Conservation (phyloP, 148 eudicot species). For the Dianthus caryophyllus region DNA sequence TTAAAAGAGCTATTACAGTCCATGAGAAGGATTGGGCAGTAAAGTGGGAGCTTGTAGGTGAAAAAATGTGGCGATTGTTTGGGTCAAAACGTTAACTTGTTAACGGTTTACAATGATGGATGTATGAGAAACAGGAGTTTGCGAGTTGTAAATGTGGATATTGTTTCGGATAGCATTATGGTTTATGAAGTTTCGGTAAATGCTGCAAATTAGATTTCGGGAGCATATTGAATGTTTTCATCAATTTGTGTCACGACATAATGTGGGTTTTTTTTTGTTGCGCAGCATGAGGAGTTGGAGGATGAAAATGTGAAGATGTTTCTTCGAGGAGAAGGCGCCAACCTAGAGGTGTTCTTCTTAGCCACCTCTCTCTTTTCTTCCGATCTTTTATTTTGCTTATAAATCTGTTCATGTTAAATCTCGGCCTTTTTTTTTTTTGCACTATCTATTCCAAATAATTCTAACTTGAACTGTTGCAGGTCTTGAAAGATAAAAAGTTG, state of each 20-base stretch:
- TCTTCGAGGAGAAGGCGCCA: constrained; percentile 72
- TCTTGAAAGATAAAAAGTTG: constrained; percentile 70
- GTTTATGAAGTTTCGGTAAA: not conserved
- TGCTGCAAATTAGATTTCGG: not conserved
- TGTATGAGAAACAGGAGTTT: no score
- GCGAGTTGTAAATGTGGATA: no score
- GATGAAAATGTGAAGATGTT: constrained; percentile 54
- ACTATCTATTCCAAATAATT: not conserved
- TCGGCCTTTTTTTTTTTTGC: no score
- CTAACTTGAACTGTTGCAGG: constrained; percentile 32
- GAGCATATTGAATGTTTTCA: not conserved
- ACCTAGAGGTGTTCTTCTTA: constrained; percentile 50
- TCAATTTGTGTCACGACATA: no score
- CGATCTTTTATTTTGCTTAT: not conserved
- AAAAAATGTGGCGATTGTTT: no score
- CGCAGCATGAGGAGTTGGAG: constrained; percentile 52
- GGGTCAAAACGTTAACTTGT: no score
- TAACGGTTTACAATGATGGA: no score
- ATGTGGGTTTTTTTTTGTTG: not conserved
- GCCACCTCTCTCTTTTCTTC: not conserved
- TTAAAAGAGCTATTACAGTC: no score
- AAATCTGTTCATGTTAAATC: not conserved
- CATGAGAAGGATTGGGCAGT: no score
- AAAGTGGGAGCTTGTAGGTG: no score
- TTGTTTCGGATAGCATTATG: no score